These are phyloP conservation scores for Trametes coccinea DNA, from an alignment of 768 basidiomycete species.

Conservation along the genomic window DNA sequence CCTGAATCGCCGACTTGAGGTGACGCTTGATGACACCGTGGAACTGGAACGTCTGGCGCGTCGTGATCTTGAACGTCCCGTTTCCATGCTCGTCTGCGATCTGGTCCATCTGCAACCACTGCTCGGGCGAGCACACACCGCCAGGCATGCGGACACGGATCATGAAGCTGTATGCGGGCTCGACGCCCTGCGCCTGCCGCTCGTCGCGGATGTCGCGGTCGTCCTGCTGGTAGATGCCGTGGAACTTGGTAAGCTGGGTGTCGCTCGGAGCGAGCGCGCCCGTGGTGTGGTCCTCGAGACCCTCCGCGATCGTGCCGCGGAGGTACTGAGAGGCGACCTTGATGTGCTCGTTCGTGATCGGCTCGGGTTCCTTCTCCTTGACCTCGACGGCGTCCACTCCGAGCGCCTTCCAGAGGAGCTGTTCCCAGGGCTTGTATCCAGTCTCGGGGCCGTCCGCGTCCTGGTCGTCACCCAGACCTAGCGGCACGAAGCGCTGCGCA, in stretches of 20 bases:
- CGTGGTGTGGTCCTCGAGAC: slow-evolving; percentile 80
- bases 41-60: slow-evolving; percentile 98
- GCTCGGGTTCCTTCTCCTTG: slow-evolving; percentile 89
- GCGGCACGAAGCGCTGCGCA: slow-evolving; percentile 65
- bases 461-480: slow-evolving; percentile 95
- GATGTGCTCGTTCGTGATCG: slow-evolving; percentile 99
- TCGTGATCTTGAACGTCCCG: slow-evolving; percentile 96
- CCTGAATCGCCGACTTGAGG: slow-evolving; percentile 94
- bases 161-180: slow-evolving; percentile 98
- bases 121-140: slow-evolving; percentile 87
- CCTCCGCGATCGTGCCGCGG: slow-evolving; percentile 93
- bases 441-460: slow-evolving; percentile 96
- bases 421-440: slow-evolving; percentile 97
- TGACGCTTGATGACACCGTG: slow-evolving; percentile 98
- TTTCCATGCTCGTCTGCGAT: slow-evolving; percentile 95
- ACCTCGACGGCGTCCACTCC: slow-evolving; percentile 90
- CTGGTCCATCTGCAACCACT: slow-evolving; percentile 95
- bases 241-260: slow-evolving; percentile 96
- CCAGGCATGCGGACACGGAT: slow-evolving; percentile 96
- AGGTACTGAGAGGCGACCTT: slow-evolving; percentile 94
- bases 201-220: slow-evolving; percentile 99
- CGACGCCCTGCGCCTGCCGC: slow-evolving; percentile 86
- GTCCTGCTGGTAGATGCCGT: slow-evolving; percentile 95
- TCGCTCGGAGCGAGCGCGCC: slow-evolving; percentile 92
- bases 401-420: slow-evolving; percentile 87